Evolutionary conservation across 1,284 basidiomycete species (phyloP).

Genomic region (Somion occarium): DNA sequence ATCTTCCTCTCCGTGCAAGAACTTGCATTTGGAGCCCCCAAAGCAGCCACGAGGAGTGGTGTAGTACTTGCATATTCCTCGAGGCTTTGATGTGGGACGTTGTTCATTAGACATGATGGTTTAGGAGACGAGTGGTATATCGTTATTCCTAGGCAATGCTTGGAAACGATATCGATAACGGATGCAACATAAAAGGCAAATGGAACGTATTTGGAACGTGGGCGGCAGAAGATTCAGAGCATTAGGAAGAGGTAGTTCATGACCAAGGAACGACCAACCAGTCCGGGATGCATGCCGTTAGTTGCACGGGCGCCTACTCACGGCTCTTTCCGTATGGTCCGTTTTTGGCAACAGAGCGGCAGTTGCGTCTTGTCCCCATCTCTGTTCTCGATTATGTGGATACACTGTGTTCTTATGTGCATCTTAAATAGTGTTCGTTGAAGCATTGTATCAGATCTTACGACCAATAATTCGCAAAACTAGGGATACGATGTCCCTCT

Average conservation of each 20-base stretch:
- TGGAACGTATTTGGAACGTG: too few species aligned
- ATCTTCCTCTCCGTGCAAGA: constrained; percentile 54
- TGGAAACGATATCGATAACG: too few species aligned
- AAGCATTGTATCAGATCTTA: background rate
- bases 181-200: too few species aligned
- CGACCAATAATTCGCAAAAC: background rate
- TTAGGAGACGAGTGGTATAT: background rate
- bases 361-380: too few species aligned
- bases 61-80: constrained; percentile 63
- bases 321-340: background rate
- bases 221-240: too few species aligned
- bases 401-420: background rate
- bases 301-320: background rate
- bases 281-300: too few species aligned
- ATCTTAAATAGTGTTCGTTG: too few species aligned
- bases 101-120: constrained; percentile 28
- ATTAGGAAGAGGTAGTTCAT: too few species aligned
- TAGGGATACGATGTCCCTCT: constrained; percentile 52
- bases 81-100: constrained; percentile 52
- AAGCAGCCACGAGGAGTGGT: constrained; percentile 59
- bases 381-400: too few species aligned
- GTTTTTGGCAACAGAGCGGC: background rate
- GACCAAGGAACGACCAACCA: background rate
- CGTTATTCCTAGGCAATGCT: too few species aligned
- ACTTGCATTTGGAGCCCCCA: constrained; percentile 63